phyloP scores from a whole-genome alignment of 202 grass and related monocot species.

The Setaria viridis region DNA sequence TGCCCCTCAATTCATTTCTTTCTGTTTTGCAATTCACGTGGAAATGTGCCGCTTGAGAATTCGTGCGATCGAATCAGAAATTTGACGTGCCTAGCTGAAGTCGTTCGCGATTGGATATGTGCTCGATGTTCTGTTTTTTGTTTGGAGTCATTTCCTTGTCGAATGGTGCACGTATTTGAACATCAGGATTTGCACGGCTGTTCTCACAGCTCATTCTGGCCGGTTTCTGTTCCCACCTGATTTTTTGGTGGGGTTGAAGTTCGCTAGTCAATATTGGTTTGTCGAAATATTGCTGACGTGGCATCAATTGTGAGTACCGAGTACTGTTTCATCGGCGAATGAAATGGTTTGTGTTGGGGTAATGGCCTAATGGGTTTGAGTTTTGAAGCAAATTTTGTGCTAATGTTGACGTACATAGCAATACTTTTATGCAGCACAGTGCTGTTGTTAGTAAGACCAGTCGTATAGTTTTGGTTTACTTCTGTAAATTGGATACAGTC shows the following conservation, averaged over 20 bases:
- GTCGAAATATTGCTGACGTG: neutral
- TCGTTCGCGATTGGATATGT: neutral
- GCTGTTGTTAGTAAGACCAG: neutral
- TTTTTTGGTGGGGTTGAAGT: neutral
- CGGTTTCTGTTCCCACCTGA: neutral
- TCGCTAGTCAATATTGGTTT: neutral
- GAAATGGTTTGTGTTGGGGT: conserved; percentile 3
- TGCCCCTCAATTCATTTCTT: neutral
- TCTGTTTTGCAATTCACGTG: conserved; percentile 19
- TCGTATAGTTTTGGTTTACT: conserved; percentile 12
- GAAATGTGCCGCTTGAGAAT: conserved; percentile 29
- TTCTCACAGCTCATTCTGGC: neutral
- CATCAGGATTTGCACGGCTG: neutral
- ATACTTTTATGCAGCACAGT: neutral
- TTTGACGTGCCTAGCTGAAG: neutral
- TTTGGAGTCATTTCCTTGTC: neutral
- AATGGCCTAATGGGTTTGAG: conserved; percentile 7
- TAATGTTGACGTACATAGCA: conserved; percentile 8
- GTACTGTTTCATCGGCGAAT: neutral
- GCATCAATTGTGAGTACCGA: neutral
- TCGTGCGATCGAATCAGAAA: conserved; percentile 2
- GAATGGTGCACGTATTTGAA: neutral
- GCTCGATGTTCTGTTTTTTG: conserved; percentile 22
- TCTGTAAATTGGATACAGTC: neutral
- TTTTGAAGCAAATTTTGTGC: neutral